phyloP scores from a whole-genome alignment of 2,329 filamentous ascomycete genomes.

The Claviceps digitariae region DNA sequence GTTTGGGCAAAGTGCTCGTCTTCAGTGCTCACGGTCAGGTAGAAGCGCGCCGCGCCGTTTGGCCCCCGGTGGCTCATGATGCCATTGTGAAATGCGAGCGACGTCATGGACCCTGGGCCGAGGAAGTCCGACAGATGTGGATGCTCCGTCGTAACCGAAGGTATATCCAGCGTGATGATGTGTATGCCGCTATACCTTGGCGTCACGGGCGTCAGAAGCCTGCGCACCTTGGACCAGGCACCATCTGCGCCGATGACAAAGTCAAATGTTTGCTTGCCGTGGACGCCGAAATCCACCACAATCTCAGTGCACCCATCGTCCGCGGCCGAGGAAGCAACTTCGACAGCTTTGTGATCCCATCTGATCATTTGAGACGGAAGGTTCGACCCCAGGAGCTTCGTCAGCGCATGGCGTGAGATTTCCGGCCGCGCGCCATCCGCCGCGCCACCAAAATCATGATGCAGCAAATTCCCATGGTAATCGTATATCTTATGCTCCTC shows the following conservation, averaged over 20 bases:
- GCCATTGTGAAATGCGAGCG: neutral
- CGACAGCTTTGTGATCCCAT: neutral
- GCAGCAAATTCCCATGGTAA: conserved; percentile 13
- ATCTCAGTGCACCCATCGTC: conserved; percentile 8
- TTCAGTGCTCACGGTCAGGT: neutral
- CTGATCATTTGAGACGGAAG: neutral
- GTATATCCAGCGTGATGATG: neutral
- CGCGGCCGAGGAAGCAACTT: conserved; percentile 5
- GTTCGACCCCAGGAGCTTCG: neutral
- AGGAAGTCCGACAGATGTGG: neutral
- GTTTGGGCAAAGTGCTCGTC: neutral
- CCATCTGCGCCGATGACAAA: conserved; percentile 11
- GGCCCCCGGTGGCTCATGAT: neutral
- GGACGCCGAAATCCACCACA: conserved; percentile 12
- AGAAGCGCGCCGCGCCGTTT: neutral
- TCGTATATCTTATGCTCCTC: conserved; percentile 12
- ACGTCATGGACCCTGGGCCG: neutral
- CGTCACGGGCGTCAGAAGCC: neutral
- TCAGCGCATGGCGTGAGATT: neutral
- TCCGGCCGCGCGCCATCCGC: neutral
- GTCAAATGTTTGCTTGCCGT: conserved; percentile 7
- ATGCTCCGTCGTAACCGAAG: neutral
- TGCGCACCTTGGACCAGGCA: neutral
- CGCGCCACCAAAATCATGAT: conserved; percentile 1
- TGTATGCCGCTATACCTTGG: neutral